Base-by-base conservation (phyloP, 2,329 filamentous ascomycete species). In the Davidsoniella australis region DNA sequence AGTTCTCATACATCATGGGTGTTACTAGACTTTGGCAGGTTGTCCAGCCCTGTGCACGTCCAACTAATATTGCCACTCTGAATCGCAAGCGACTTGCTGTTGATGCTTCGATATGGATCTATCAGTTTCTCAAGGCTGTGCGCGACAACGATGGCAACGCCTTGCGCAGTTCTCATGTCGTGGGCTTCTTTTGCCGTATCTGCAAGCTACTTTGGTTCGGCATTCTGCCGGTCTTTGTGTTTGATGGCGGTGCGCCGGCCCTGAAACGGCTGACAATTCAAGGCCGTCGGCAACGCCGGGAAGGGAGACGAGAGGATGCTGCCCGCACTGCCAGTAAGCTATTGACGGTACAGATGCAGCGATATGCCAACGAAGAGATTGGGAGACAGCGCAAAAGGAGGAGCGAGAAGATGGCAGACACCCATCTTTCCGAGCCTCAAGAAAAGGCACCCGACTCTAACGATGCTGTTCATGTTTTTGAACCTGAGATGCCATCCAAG, bases 31-130 rank as follows among this genome's bases (percentile, higher is more conserved):
- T 98, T 56, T 98, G 91, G 91, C 89, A 85, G 55, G 86, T 98
- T 47, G 72, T 96, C 56, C 85, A 94, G 66, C 91, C 91, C 42
- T 95, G 87, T 62, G 91, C 91, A 44, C 83, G 91, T 37, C 93
- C 91, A 17, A 94, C 93, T 55, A 95, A 94, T 64, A 82, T 98
- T 58, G 88, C 93, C 58, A 94, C 89, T 12, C 78, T 98, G 53
- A 96, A 96, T 64, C 85, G 84, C 57, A 95, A 94, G 67, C 86
- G 91, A 14, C 82, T 98, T 45, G 93, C 91, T 43, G 86, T 98
- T 56, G 91, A 98, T 66, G 91, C 93, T 52, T 95, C 88, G 10
- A 98, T 98, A 62, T 98, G 91, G 91, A 96, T 98, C 58, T 98
- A 98, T 71, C 91, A 98, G 62, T 98, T 98, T 60, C 78, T 98